Percentiles rank a stretch among this genome's conserved stretches.
Evolutionary conservation across 2,329 filamentous ascomycete genomes (phyloP).

Genomic region (Gaeumannomyces sp.): DNA sequence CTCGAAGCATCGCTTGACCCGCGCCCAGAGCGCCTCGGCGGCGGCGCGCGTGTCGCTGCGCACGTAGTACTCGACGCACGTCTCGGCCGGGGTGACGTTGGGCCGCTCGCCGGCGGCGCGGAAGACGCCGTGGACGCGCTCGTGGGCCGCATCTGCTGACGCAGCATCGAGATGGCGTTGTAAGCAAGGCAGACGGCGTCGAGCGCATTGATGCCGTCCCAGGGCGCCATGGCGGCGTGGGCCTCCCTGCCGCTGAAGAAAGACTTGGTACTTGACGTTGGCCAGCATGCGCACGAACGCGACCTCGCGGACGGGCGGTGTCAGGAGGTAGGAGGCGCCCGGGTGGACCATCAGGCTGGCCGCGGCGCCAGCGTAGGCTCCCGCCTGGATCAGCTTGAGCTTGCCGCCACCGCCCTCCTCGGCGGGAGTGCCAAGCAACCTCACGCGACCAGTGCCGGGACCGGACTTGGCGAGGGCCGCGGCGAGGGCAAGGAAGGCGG

Average conservation of each 20-base stretch:
- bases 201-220: conserved; percentile 41
- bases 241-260: conserved; percentile 35
- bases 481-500: conserved; percentile 28
- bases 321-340: conserved; percentile 12
- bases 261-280: conserved; percentile 23
- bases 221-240: conserved; percentile 40
- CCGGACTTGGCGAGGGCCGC: conserved; percentile 17
- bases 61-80: conserved; percentile 37
- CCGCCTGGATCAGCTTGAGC: conserved; percentile 35
- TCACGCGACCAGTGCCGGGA: conserved; percentile 20
- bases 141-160: conserved; percentile 41
- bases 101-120: conserved; percentile 29
- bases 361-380: conserved; percentile 31
- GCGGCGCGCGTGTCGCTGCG: conserved; percentile 33
- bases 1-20: conserved; percentile 28
- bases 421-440: conserved; percentile 35
- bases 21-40: conserved; percentile 24
- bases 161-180: conserved; percentile 33
- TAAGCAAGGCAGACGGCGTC: conserved; percentile 36
- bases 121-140: conserved; percentile 45
- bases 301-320: conserved; percentile 12
- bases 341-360: conserved; percentile 36
- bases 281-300: conserved; percentile 16
- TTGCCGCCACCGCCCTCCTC: conserved; percentile 38
- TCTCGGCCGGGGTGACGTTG: conserved; percentile 31